Percentiles rank a stretch among this genome's conserved stretches.
phyloP scores from a whole-genome alignment of 805 yeast genomes.

The Saturnispora halmiae region DNA sequence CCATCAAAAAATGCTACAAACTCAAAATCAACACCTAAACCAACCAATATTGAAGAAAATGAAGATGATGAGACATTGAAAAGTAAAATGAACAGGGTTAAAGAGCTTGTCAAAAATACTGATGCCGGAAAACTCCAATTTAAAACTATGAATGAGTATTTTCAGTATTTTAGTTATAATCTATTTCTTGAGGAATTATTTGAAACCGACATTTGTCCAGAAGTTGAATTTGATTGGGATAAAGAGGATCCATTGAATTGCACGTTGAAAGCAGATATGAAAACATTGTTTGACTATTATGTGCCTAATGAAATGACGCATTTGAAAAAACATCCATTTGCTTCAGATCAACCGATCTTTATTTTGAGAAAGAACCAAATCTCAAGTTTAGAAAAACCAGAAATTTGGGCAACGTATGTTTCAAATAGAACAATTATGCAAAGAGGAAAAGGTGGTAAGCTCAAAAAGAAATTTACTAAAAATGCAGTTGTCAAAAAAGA shows the following conservation, averaged over 20 bases:
- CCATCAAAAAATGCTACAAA: neutral
- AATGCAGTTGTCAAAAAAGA: slow-evolving; percentile 11
- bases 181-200: slow-evolving; percentile 54
- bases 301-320: slow-evolving; percentile 44
- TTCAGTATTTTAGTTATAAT: slow-evolving; percentile 50
- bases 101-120: slow-evolving; percentile 18
- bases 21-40: neutral
- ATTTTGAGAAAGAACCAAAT: slow-evolving; percentile 38
- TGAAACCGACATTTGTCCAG: slow-evolving; percentile 37
- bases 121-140: slow-evolving; percentile 35
- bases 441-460: slow-evolving; percentile 23
- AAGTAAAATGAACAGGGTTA: slow-evolving; percentile 14
- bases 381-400: slow-evolving; percentile 20
- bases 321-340: slow-evolving; percentile 51
- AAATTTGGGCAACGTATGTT: slow-evolving; percentile 48
- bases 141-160: slow-evolving; percentile 43
- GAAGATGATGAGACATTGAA: neutral
- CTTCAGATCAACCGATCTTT: slow-evolving; percentile 49
- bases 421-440: slow-evolving; percentile 34
- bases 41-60: neutral
- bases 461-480: slow-evolving; percentile 10
- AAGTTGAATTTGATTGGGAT: slow-evolving; percentile 33
- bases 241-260: slow-evolving; percentile 25
- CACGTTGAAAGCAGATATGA: slow-evolving; percentile 34
- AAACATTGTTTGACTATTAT: slow-evolving; percentile 40